Evolutionary conservation across 441 rosid species (phyloP).

Genomic region (Eruca vesicaria): DNA sequence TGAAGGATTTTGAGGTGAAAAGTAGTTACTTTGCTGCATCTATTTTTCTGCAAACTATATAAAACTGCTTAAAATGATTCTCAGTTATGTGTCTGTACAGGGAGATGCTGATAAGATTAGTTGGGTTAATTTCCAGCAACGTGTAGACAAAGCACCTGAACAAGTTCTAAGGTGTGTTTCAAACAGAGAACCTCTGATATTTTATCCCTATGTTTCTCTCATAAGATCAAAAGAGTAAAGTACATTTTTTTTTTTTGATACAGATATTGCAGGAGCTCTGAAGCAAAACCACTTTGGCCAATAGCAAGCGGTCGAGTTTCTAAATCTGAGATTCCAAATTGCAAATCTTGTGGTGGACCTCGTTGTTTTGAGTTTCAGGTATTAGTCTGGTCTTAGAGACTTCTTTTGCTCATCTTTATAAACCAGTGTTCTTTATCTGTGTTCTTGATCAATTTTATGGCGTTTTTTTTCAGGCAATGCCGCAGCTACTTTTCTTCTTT

Average conservation of each 20-base stretch:
- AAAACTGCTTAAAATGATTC: not conserved
- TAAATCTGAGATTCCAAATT: conserved; percentile 59
- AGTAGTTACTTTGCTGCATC: conserved; percentile 19
- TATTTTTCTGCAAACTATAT: no score
- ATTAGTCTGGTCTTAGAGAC: not conserved
- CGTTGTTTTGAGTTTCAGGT: conserved; percentile 81
- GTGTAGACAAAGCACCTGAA: conserved; percentile 66
- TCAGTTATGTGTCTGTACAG: conserved; percentile 38
- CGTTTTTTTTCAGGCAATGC: conserved; percentile 51
- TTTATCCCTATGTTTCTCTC: not conserved
- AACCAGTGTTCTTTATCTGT: not conserved
- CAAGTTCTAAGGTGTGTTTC: conserved; percentile 76
- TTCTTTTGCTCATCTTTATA: no score
- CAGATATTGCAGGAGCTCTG: conserved; percentile 56
- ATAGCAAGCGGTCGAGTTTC: conserved; percentile 59
- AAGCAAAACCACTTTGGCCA: conserved; percentile 79
- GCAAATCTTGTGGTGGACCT: conserved; percentile 68
- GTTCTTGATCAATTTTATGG: conserved; percentile 9
- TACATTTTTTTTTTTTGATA: conserved; percentile 9
- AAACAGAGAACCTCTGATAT: not conserved
- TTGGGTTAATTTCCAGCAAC: conserved; percentile 71
- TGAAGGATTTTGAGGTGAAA: conserved; percentile 60
- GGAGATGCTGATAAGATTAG: conserved; percentile 61
- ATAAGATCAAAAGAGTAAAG: not conserved
- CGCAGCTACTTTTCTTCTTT: conserved; percentile 76